phyloP scores from a whole-genome alignment of 108 stramenopile genomes.

The Stephanodiscus minutulus region DNA sequence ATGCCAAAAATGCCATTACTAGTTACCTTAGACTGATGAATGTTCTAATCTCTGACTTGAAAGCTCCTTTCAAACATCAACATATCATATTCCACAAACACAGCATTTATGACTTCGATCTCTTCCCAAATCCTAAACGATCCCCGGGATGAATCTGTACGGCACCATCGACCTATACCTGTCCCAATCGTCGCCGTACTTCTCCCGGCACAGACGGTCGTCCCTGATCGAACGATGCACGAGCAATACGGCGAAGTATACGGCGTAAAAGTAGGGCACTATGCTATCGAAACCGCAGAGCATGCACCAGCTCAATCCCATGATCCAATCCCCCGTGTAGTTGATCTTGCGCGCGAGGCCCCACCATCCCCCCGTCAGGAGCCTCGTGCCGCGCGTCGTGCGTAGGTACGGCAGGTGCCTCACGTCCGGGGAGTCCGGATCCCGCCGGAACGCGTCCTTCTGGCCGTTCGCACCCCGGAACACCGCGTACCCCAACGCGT shows the following conservation, averaged over 20 bases:
- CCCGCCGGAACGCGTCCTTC: constrained; percentile 94
- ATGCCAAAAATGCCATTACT: no score
- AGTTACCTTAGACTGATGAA: no score
- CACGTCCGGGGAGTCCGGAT: constrained; percentile 77
- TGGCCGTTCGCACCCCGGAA: constrained; percentile 94
- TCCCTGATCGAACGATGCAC: constrained; percentile 96
- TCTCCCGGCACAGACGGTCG: constrained; percentile 90
- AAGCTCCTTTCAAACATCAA: no score
- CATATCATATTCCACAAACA: background rate
- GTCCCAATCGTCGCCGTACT: constrained; percentile 97
- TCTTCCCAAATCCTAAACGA: constrained; percentile 57
- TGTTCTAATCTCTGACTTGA: no score
- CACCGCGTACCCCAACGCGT: constrained; percentile 82
- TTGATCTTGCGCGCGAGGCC: constrained; percentile 98
- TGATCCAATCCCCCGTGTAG: constrained; percentile 98
- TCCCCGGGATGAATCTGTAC: constrained; percentile 92
- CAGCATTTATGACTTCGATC: no score
- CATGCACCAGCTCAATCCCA: constrained; percentile 97
- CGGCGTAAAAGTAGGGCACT: constrained; percentile 95
- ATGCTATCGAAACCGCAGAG: constrained; percentile 88
- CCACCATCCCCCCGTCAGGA: constrained; percentile 97
- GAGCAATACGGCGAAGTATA: constrained; percentile 94
- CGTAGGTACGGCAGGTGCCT: constrained; percentile 66
- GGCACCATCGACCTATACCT: constrained; percentile 93
- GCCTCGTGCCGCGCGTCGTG: constrained; percentile 88